Percentiles rank a stretch among this genome's conserved stretches.
Evolutionary conservation across 2,329 filamentous ascomycete species (phyloP).

Genomic region (Fusarium nygamai): DNA sequence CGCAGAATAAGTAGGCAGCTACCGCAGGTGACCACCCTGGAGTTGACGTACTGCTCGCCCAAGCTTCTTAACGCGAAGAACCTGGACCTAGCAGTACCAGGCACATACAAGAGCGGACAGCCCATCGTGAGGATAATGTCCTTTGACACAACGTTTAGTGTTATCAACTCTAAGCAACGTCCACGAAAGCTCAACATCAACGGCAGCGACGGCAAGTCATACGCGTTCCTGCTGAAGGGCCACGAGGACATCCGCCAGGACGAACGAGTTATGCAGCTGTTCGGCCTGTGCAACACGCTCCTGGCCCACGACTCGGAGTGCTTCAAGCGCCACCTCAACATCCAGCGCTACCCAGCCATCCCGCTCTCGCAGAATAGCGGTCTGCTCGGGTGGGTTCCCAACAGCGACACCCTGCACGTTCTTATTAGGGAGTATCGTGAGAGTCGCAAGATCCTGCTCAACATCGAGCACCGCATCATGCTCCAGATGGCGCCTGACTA

Average conservation of each 20-base stretch:
- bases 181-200: conserved; percentile 88
- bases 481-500: conserved; percentile 99
- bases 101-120: conserved; percentile 84
- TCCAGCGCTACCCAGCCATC: conserved; percentile 96
- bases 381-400: conserved; percentile 94
- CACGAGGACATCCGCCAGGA: conserved; percentile 99
- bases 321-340: conserved; percentile 96
- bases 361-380: conserved; percentile 96
- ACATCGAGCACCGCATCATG: conserved; percentile 99
- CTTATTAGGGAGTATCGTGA: conserved; percentile 98
- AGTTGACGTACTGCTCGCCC: conserved; percentile 96
- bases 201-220: conserved; percentile 88
- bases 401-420: conserved; percentile 96
- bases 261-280: conserved; percentile 99
- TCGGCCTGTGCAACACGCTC: conserved; percentile 96
- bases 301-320: conserved; percentile 93
- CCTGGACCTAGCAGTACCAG: conserved; percentile 93
- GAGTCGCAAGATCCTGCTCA: conserved; percentile 94
- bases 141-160: conserved; percentile 88
- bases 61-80: conserved; percentile 87
- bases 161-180: conserved; percentile 97
- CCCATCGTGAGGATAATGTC: conserved; percentile 86
- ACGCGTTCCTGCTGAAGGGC: conserved; percentile 95
- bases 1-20: conserved; percentile 92
- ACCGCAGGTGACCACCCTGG: conserved; percentile 89